Evolutionary conservation across 352 stramenopile genomes (phyloP).

Genomic region (Albugo candida): DNA sequence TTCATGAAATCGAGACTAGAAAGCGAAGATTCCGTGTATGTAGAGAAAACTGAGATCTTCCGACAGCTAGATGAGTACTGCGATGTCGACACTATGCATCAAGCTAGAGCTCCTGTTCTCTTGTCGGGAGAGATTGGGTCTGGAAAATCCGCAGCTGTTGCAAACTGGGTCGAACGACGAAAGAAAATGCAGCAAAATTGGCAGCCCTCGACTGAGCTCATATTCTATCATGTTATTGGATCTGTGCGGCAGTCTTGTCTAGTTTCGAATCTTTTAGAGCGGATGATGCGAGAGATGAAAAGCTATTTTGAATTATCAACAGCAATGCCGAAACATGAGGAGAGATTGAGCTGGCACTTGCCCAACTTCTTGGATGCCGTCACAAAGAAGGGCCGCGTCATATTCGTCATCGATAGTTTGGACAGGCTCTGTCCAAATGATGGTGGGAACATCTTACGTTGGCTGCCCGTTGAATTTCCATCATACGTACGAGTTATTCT

Average conservation of each 20-base stretch:
- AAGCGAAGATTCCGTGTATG: constrained; percentile 52
- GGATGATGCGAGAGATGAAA: constrained; percentile 78
- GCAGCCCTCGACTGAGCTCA: constrained; percentile 69
- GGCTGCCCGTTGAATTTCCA: constrained; percentile 74
- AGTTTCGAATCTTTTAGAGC: constrained; percentile 70
- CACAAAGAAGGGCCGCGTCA: constrained; percentile 74
- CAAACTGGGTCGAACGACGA: constrained; percentile 61
- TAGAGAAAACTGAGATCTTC: constrained; percentile 19
- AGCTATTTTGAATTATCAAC: constrained; percentile 83
- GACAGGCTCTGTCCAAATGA: constrained; percentile 69
- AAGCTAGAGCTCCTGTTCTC: constrained; percentile 53
- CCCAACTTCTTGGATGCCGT: constrained; percentile 78
- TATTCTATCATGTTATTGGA: constrained; percentile 82
- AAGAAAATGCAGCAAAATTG: constrained; percentile 78
- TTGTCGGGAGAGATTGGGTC: constrained; percentile 49
- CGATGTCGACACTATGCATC: constrained; percentile 69
- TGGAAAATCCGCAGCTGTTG: constrained; percentile 55
- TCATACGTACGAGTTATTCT: constrained; percentile 79
- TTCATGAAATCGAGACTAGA: constrained; percentile 58
- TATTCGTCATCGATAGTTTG: constrained; percentile 82
- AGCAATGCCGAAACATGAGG: constrained; percentile 61
- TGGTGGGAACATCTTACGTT: constrained; percentile 81
- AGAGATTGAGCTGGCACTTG: constrained; percentile 81
- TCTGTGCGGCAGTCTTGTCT: constrained; percentile 74
- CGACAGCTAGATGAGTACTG: constrained; percentile 64